Evolutionary conservation across 208 protist species (phyloP).

Genomic region (Crithidia brevicula): DNA sequence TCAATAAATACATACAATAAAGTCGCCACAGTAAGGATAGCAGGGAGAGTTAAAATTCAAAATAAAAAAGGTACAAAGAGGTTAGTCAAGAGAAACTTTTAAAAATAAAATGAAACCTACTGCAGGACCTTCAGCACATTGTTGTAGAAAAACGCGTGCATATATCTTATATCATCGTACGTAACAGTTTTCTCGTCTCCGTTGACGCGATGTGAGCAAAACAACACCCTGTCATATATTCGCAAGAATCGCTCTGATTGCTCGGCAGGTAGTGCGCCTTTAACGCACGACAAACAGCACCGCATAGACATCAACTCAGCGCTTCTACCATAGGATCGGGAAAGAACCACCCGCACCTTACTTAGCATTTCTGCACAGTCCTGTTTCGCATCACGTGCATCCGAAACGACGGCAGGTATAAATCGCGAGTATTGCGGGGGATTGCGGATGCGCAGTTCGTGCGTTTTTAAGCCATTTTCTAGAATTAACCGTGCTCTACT

Average conservation of each 20-base stretch:
- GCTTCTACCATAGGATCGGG: conserved; percentile 53
- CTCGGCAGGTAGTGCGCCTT: conserved; percentile 58
- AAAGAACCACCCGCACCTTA: conserved; percentile 63
- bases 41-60: background rate
- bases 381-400: conserved; percentile 59
- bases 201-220: conserved; percentile 70
- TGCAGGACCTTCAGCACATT: conserved; percentile 80
- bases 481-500: conserved; percentile 66
- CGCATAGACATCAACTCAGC: conserved; percentile 88
- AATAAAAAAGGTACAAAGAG: conserved; percentile 18
- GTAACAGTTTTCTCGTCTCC: conserved; percentile 57
- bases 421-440: conserved; percentile 66
- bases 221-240: conserved; percentile 82
- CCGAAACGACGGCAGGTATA: conserved; percentile 72
- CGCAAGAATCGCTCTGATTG: conserved; percentile 74
- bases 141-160: conserved; percentile 90
- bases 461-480: conserved; percentile 66
- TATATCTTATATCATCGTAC: conserved; percentile 87
- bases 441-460: conserved; percentile 59
- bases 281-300: conserved; percentile 82
- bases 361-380: conserved; percentile 81
- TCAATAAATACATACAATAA: conserved; percentile 5
- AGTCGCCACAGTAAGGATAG: background rate
- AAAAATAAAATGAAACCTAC: conserved; percentile 11
- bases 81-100: background rate